phyloP scores from a whole-genome alignment of 2,329 filamentous ascomycete species.

The Talaromyces marneffei region DNA sequence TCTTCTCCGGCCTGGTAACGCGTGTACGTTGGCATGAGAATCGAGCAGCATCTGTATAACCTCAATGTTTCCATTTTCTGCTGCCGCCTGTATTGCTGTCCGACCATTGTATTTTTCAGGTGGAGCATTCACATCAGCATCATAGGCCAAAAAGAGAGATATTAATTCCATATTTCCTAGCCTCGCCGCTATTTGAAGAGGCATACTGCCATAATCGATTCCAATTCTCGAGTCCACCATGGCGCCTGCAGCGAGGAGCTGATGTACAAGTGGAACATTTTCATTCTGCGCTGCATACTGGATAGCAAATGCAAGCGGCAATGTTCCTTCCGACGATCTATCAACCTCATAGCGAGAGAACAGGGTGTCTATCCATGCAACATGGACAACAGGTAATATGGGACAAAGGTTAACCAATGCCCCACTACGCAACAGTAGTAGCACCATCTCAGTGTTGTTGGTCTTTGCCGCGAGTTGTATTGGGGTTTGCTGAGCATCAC shows the following conservation, averaged over 20 bases:
- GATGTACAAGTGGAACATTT: not conserved
- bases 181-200: not conserved
- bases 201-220: not conserved
- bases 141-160: not conserved
- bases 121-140: not conserved
- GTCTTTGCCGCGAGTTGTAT: not conserved
- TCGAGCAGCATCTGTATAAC: conserved; percentile 1
- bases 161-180: not conserved
- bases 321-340: no score
- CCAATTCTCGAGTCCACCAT: not conserved
- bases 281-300: not conserved
- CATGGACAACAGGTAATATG: not conserved
- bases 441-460: not conserved
- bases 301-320: not conserved
- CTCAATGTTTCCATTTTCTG: not conserved
- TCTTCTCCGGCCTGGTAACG: not conserved
- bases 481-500: not conserved
- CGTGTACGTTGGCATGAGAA: conserved; percentile 17
- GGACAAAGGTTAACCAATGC: not conserved
- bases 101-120: not conserved
- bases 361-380: not conserved
- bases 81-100: conserved; percentile 5
- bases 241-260: not conserved
- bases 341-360: not conserved
- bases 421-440: not conserved